Evolutionary conservation across 164 flowering plant genomes (phyloP), one percentile per base, ranked within the genome.

Genomic region (Annona squamosa): DNA sequence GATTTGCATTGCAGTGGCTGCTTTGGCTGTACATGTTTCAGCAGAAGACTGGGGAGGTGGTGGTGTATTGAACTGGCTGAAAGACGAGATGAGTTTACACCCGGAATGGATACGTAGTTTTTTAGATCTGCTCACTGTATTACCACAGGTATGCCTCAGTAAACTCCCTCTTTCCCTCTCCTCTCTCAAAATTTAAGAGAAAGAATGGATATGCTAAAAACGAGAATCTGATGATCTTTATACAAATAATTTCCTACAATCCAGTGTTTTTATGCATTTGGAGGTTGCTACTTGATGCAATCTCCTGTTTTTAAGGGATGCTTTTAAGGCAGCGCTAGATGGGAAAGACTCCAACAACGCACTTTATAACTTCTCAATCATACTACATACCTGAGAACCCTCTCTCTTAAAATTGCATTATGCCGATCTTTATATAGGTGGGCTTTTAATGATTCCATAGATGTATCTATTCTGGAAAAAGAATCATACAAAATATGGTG

Each of bases 1-100:
- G 99, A 92, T 96, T 81, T 91, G 99, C 84, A 86, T 96, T 82
- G 98, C 99, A 46, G 91, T 96, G 67, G 99, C 99, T 65, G 97
- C 99, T 37, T 85, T 93, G 87, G 97, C 99, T 80, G 97, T 96
- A 67, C 97, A 96, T 81, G 97, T 96, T 56, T 86, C 98, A 73
- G 87, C 87, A 18, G 93, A 85, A 80, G 98, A 92, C 74, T 96
- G 99, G 99, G 97, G 98, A 70, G 93, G 84, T 84, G 98, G 97
- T 74, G 97, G 99, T 48, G 88, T 96, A 59, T 82, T 96, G 71
- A 86, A 77, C 59, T 96, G 99, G 99, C 86, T 93, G 13, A 83
- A 84, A 80, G 89, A 88, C 78, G 97, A 93, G 84, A 93, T 96
- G 95, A 90, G 90, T 77, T 86, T 88, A 57, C 91, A 85, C 82